Evolutionary conservation across 129 eudicot genomes (phyloP).

Genomic region (Artemisia tridentata): DNA sequence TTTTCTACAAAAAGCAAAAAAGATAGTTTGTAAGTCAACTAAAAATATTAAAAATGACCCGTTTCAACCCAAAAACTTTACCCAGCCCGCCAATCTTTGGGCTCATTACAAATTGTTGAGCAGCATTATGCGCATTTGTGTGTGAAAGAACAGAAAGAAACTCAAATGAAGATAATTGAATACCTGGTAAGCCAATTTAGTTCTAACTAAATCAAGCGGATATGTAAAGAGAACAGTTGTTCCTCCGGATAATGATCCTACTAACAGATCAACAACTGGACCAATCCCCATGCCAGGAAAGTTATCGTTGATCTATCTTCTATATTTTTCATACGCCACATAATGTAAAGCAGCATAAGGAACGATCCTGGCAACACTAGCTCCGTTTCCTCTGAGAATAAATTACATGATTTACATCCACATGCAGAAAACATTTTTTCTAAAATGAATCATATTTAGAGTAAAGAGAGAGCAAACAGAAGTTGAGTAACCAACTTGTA

Average conservation of each 20-base stretch:
- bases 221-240: conserved; percentile 93
- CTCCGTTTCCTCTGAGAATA: conserved; percentile 86
- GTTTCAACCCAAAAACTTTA: too few species aligned
- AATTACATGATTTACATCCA: conserved; percentile 17
- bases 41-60: too few species aligned
- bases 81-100: too few species aligned
- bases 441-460: not conserved
- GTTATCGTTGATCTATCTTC: conserved; percentile 58
- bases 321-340: conserved; percentile 90
- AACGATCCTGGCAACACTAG: conserved; percentile 90
- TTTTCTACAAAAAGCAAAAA: too few species aligned
- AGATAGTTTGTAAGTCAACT: too few species aligned
- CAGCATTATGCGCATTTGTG: too few species aligned
- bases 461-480: not conserved
- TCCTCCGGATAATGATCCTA: conserved; percentile 97
- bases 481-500: conserved; percentile 57
- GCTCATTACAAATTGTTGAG: too few species aligned
- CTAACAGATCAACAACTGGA: conserved; percentile 82
- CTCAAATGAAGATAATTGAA: too few species aligned
- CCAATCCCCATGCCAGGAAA: conserved; percentile 73
- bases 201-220: too few species aligned
- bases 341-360: conserved; percentile 97
- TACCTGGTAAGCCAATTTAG: too few species aligned
- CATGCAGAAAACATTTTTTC: conserved; percentile 1
- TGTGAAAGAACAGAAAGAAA: too few species aligned